These are phyloP conservation scores for Entophlyctis luteolus DNA, from an alignment of 192 early-diverging fungal genomes.

Conservation along the genomic window DNA sequence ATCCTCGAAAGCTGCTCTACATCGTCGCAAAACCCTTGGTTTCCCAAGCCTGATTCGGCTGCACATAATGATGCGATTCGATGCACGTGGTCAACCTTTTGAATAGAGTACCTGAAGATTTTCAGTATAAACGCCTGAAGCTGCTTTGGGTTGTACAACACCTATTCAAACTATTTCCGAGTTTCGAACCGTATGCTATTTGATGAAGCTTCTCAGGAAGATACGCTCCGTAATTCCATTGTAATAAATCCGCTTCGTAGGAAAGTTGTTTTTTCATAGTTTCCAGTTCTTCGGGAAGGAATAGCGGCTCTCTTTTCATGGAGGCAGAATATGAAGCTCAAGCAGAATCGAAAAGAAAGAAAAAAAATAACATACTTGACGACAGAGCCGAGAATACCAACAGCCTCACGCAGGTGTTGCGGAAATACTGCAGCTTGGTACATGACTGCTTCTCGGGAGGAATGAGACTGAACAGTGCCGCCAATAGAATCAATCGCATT, in stretches of 20 bases:
- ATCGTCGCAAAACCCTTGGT: constrained; percentile 69
- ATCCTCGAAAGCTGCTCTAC: constrained; percentile 58
- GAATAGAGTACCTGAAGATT: constrained; percentile 4
- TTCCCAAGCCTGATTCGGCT: constrained; percentile 74
- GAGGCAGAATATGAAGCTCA: no score
- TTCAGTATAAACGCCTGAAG: not conserved
- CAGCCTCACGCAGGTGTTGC: constrained; percentile 69
- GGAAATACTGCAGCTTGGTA: constrained; percentile 90
- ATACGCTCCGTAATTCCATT: constrained; percentile 78
- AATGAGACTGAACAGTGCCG: constrained; percentile 84
- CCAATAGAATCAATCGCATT: constrained; percentile 77
- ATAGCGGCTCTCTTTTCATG: constrained; percentile 44
- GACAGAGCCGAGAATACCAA: constrained; percentile 75
- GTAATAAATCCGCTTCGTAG: constrained; percentile 86
- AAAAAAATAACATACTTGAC: constrained; percentile 50
- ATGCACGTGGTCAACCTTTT: constrained; percentile 9
- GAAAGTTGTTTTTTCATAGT: constrained; percentile 71
- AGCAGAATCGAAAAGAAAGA: no score
- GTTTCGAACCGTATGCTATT: constrained; percentile 57
- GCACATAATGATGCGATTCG: constrained; percentile 8
- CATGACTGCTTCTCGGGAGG: constrained; percentile 89
- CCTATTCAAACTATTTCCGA: not conserved
- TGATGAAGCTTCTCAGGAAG: constrained; percentile 85
- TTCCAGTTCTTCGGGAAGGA: constrained; percentile 73
- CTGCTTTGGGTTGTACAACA: not conserved